Base-by-base conservation (phyloP, 2,329 filamentous ascomycete species). In the Ascomycota sp. region DNA sequence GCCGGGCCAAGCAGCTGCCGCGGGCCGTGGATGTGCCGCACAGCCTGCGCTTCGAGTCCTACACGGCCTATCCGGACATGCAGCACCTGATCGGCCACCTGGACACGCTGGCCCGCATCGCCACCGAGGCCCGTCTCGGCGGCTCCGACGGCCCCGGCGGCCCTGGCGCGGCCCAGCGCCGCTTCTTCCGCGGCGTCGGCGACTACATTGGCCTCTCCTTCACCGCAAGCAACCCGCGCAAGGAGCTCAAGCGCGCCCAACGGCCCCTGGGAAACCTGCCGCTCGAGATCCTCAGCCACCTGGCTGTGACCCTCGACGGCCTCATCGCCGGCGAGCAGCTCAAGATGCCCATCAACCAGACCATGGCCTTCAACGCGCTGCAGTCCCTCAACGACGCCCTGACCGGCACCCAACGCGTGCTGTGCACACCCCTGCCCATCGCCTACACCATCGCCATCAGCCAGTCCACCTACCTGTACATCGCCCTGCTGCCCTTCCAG, bases 401-500 rank as follows among this genome's bases (percentile, higher is more conserved):
- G 39, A 68, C 69, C 11, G 72, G 74, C 34, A 72, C 72, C 28
- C 79, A 89, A 44, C 75, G 81, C 36, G 73, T 91, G 13, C 67
- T 86, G 21, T 78, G 75, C 48, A 91, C 81, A 0, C 81, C 81
- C 1, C 65, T 91, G 0, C 81, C 81, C 3, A 65, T 82, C 32
- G 81, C 80, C 28, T 91, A 91, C 57, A 71, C 68, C 38, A 89
- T 91, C 42, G 70, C 79, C 42, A 85, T 89, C 47, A 72, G 74
- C 13, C 81, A 91, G 48, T 86, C 89, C 45, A 81, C 81, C 21
- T 85, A 78, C 70, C 66, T 83, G 30, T 91, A 89, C 52, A 72
- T 89, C 31, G 55, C 82, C 40, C 62, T 81, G 21, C 63, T 91
- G 1, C 81, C 81, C 5, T 89, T 89, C 61, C 81, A 91, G 53